These are phyloP conservation scores for Byssothecium circinans DNA, from an alignment of 2,329 filamentous ascomycete species.

Conservation along the genomic window DNA sequence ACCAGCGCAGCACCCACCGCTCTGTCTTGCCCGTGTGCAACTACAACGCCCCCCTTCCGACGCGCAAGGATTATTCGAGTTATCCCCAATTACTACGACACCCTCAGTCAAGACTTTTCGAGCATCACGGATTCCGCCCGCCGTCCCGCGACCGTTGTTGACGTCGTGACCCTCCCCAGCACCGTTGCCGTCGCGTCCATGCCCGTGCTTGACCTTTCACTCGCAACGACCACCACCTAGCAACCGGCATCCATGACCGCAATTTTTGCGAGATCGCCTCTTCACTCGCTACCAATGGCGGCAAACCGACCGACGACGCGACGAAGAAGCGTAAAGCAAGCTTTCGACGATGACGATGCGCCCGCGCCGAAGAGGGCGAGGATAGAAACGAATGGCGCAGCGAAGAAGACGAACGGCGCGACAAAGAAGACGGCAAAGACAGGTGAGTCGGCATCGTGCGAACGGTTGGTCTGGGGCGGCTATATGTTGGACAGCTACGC, in stretches of 20 bases:
- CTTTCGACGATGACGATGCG: slow-evolving; percentile 50
- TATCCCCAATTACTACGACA: slow-evolving; percentile 28
- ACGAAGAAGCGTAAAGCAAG: slow-evolving; percentile 50
- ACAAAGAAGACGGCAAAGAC: slow-evolving; percentile 42
- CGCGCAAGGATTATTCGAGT: slow-evolving; percentile 34
- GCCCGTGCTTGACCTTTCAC: slow-evolving; percentile 39
- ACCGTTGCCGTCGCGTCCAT: slow-evolving; percentile 31
- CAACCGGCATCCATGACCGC: slow-evolving; percentile 41
- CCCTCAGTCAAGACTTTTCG: too few species aligned
- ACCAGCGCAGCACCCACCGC: background rate
- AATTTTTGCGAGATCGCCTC: slow-evolving; percentile 43
- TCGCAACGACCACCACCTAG: slow-evolving; percentile 24
- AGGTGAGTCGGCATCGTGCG: too few species aligned
- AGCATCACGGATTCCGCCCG: background rate
- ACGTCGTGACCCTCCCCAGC: background rate
- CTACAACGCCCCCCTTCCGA: slow-evolving; percentile 25
- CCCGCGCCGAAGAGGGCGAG: slow-evolving; percentile 45
- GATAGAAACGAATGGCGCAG: slow-evolving; percentile 43
- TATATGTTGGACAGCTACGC: too few species aligned
- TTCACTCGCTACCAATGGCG: slow-evolving; percentile 53
- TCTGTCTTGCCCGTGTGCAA: slow-evolving; percentile 28
- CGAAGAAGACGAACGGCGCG: slow-evolving; percentile 39
- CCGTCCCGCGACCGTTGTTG: too few species aligned
- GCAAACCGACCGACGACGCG: slow-evolving; percentile 48
- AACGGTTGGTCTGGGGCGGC: too few species aligned